Conservation (phyloP, 352 stramenopile genomes). For the Phytophthora sojae region DNA sequence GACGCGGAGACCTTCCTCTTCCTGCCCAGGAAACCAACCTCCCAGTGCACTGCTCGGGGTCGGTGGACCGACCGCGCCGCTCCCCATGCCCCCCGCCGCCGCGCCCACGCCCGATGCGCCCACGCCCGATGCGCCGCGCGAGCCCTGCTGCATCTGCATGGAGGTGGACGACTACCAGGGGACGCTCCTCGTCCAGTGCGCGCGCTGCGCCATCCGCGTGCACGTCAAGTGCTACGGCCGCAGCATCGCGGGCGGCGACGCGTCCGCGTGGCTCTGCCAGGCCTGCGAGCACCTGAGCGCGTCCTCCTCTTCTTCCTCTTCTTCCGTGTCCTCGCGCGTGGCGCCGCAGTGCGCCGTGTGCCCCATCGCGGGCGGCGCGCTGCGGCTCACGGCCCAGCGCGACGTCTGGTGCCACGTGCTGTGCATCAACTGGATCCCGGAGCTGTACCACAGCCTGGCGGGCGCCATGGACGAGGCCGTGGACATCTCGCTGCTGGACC, state of each 20-base stretch:
- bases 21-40: too few relatives aligned
- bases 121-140: too few relatives aligned
- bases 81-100: too few relatives aligned
- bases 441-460: conserved; percentile 78
- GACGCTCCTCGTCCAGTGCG: too few relatives aligned
- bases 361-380: conserved; percentile 68
- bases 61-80: too few relatives aligned
- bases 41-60: too few relatives aligned
- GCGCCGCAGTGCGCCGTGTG: conserved; percentile 74
- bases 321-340: conserved; percentile 1
- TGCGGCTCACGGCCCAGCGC: conserved; percentile 68
- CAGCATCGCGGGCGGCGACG: conserved; percentile 41
- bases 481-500: conserved; percentile 70
- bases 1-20: too few relatives aligned
- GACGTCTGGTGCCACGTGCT: conserved; percentile 85
- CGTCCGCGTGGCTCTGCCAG: conserved; percentile 71
- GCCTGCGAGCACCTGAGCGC: conserved; percentile 51
- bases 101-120: too few relatives aligned
- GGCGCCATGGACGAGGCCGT: conserved; percentile 70
- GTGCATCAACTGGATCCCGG: conserved; percentile 89
- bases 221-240: conserved; percentile 86
- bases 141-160: too few relatives aligned
- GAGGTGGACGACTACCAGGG: too few relatives aligned
- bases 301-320: not conserved
- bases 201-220: conserved; percentile 49